Conservation (phyloP, 495 filamentous ascomycete species). For the Aspergillus egyptiacus region DNA sequence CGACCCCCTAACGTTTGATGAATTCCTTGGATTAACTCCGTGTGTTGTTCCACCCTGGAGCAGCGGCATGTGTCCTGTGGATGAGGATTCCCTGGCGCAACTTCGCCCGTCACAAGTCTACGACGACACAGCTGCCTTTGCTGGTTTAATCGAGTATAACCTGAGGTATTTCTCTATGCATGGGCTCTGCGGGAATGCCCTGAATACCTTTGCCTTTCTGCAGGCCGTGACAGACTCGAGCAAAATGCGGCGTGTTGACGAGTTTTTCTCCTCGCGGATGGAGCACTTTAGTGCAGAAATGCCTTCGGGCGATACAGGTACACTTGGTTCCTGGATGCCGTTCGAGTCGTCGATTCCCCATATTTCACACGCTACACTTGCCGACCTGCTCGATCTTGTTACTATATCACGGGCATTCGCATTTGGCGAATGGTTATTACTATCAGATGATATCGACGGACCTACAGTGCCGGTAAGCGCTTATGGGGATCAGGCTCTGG, state of each 20-base stretch:
- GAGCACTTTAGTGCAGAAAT: slow-evolving; percentile 13
- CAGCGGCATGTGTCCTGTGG: slow-evolving; percentile 14
- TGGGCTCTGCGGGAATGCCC: slow-evolving; percentile 25
- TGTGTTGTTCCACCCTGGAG: slow-evolving; percentile 36
- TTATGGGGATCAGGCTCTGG: slow-evolving; percentile 45
- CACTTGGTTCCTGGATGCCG: slow-evolving; percentile 13
- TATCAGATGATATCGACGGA: slow-evolving; percentile 51
- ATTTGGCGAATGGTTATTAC: slow-evolving; percentile 52
- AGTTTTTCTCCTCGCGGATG: slow-evolving; percentile 30
- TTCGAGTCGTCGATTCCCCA: slow-evolving; percentile 36
- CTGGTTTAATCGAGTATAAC: slow-evolving; percentile 34
- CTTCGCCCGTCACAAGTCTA: slow-evolving; percentile 31
- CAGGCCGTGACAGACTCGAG: slow-evolving; percentile 35
- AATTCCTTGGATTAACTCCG: slow-evolving; percentile 28
- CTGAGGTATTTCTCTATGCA: slow-evolving; percentile 24
- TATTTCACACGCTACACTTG: slow-evolving; percentile 44
- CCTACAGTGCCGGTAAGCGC: slow-evolving; percentile 42
- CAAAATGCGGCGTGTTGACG: slow-evolving; percentile 34
- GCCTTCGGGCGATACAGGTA: slow-evolving; percentile 17
- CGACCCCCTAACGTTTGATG: slow-evolving; percentile 37
- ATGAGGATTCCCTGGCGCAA: slow-evolving; percentile 18
- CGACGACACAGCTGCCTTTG: slow-evolving; percentile 32
- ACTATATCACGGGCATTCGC: slow-evolving; percentile 39
- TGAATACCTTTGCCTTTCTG: slow-evolving; percentile 30
- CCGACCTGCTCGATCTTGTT: slow-evolving; percentile 48